Base-by-base conservation (phyloP, 352 stramenopile genomes). In the Phytophthora vignae region DNA sequence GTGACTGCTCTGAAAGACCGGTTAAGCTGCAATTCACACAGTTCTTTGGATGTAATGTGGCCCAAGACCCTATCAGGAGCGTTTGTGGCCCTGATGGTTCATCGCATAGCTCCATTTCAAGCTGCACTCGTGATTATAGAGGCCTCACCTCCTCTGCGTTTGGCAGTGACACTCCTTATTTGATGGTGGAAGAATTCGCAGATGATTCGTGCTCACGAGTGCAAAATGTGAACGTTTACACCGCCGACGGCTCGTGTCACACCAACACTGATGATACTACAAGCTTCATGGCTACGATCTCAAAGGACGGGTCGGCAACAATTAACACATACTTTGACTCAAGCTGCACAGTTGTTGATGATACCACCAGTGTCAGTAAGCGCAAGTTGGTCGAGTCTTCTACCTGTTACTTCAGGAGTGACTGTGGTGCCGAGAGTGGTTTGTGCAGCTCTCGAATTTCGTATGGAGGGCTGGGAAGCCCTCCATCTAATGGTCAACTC, bases 261-360 rank as follows among this genome's bases (percentile, higher is more conserved):
- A 36, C 46, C 9, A 65, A 57, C 11, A 27, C 46, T 4, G 52
- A 68, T 11, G 61, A 61, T 55, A 40, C 33, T 10, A 62, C 52
- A 49, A 68, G 50, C n/a, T 68, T 68, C 12, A 60, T 21, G 38
- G 61, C 29, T 19, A 42, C 40, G 19, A 36, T 68, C 2, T 38
- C 40, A 9, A 21, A 48, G 22, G 38, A 68, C 21, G 40, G 52
- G 11, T 56, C 52, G 7, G 61, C 52, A 40, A 61, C 50, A 11
- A 61, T 68, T 19, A 68, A 38, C 15, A 68, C 33, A 3, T 68
- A 57, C 27, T 6, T n/a, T 4, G 61, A 68, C 40, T 14, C 61
- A 14, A 38, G 33, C n/a, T 68, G 52, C 25, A 49, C 1, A 1
- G 8, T 17, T 12, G 22, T 42, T 7, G 40, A 52, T 4, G 21